Evolutionary conservation across 1,139 yeast species (phyloP), one percentile per base, ranked within the genome.

Genomic region (Suhomyces bokatorum): DNA sequence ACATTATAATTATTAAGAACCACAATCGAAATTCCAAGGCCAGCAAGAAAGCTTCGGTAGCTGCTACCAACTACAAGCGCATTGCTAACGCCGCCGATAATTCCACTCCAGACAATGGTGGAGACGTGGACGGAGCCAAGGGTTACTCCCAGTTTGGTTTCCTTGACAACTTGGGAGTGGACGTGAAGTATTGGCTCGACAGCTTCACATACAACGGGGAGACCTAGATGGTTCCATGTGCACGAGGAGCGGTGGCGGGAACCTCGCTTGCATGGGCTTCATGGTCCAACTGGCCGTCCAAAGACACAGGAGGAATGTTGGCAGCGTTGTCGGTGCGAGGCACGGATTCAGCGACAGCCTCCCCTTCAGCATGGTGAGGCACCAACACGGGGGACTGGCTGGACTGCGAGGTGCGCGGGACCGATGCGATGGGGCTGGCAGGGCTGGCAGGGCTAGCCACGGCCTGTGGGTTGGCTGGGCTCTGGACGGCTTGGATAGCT

Each of bases 91-190:
- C 9, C 12, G 24, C 37, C n/a, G 40, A 30, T 9, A 32, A 31
- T 17, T 36, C 35, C 15, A 37, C 24, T 10, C 35, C 32, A n/a
- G 44, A 52, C 27, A 44, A 57, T 13, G 40, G 45, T 37, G 60
- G 57, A 31, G 51, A 63, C 6, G 59, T 57, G 31, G 51, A 62
- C 8, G 54, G 64, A 7, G 64, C 58, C 17, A 60, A 61, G 13
- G 62, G 63, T 32, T 64, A 66, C 37, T 57, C 64, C 6, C 56
- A 61, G 39, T 55, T 70, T 8, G 77, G 75, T 12, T 71, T 74
- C 48, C 53, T 74, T 29, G 77, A 72, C 31, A 74, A 68, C 52
- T 57, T 74, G 28, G 77, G 78, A 4, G 75, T 70, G 33, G 78
- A 74, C 49, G 76, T 74, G 3, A 69, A 65, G 51, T 49, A 58